These are phyloP conservation scores for Vitis labrusca DNA, from an alignment of 164 flowering plant species.

Conservation along the genomic window DNA sequence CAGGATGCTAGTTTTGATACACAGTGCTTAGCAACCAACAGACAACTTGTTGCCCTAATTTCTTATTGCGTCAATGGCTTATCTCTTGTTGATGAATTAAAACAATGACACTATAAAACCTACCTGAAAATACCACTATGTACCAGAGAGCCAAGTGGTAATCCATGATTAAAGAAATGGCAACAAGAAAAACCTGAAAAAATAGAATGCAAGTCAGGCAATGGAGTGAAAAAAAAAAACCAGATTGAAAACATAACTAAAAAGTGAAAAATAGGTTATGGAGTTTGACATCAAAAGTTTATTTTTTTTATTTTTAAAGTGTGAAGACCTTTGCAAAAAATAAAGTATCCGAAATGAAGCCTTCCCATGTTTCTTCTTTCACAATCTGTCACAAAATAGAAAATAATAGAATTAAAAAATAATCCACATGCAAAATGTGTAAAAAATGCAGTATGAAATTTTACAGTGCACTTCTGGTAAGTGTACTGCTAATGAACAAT, in stretches of 20 bases:
- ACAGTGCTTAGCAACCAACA: not conserved
- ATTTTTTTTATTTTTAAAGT: too few species aligned
- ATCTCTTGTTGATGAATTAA: not conserved
- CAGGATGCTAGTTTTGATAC: too few species aligned
- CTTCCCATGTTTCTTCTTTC: conserved; percentile 88
- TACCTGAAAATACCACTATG: conserved; percentile 64
- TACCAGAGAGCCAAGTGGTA: conserved; percentile 80
- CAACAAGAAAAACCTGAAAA: conserved; percentile 65
- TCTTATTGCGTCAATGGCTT: not conserved
- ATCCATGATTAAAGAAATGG: conserved; percentile 62
- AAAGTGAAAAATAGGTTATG: not conserved
- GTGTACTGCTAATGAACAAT: too few species aligned
- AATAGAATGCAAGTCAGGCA: not conserved
- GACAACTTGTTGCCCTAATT: not conserved
- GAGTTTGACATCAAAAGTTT: too few species aligned
- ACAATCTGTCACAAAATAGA: conserved; percentile 44
- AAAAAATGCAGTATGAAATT: not conserved
- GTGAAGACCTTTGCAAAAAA: conserved; percentile 68
- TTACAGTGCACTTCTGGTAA: too few species aligned
- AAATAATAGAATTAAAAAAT: conserved; percentile 2
- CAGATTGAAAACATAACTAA: not conserved
- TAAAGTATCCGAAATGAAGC: conserved; percentile 59
- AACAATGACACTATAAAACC: conserved; percentile 5
- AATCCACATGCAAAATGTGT: not conserved
- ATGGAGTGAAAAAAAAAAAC: not conserved